These are phyloP conservation scores for Phytophthora pluvialis DNA, from an alignment of 352 stramenopile genomes.

Conservation along the genomic window DNA sequence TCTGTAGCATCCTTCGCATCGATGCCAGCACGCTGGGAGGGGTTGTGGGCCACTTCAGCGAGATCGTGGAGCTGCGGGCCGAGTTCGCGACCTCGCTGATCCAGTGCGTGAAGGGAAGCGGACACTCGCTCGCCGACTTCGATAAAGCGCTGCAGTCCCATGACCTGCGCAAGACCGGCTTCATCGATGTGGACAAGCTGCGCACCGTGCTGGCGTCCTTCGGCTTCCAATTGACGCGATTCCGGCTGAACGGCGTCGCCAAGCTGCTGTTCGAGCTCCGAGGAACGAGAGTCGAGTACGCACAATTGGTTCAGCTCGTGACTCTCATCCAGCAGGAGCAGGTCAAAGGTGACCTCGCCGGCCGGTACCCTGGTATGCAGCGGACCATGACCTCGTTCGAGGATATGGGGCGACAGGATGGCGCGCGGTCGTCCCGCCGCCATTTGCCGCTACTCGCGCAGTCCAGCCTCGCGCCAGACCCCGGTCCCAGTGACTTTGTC, in stretches of 20 bases:
- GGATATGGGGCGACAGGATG: conserved; percentile 14
- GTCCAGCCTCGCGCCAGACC: conserved; percentile 23
- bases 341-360: conserved; percentile 5
- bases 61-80: conserved; percentile 58
- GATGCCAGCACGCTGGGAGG: conserved; percentile 53
- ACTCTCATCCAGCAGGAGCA: conserved; percentile 34
- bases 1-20: conserved; percentile 55
- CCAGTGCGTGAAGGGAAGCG: conserved; percentile 25
- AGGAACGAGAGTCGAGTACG: conserved; percentile 51
- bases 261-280: conserved; percentile 57
- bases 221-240: conserved; percentile 57
- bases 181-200: conserved; percentile 51
- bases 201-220: conserved; percentile 45
- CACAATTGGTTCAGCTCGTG: conserved; percentile 49
- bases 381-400: conserved; percentile 24
- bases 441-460: conserved; percentile 29
- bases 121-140: conserved; percentile 36
- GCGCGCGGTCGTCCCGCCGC: conserved; percentile 1
- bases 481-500: conserved; percentile 26
- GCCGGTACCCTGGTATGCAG: conserved; percentile 7
- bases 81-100: conserved; percentile 48
- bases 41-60: conserved; percentile 61
- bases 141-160: conserved; percentile 27
- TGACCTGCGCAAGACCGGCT: conserved; percentile 34
- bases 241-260: conserved; percentile 63